Conservation (phyloP, 1,284 basidiomycete species). For the Cutaneotrichosporon cavernicola region DNA sequence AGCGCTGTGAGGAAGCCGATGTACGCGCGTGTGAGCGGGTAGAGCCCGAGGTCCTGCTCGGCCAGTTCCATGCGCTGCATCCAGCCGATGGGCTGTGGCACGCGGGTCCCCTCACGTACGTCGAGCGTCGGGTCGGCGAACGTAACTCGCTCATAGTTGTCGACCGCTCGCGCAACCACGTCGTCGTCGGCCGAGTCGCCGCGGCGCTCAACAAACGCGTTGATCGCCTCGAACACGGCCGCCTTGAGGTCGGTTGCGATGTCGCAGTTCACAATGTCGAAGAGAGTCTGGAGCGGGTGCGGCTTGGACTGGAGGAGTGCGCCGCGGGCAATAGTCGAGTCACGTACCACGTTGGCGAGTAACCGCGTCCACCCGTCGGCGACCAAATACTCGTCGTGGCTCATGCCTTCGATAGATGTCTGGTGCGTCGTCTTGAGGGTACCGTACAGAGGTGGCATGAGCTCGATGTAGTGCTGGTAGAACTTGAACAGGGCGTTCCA, state of each 20-base stretch:
- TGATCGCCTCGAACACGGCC: conserved; percentile 74
- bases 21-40: conserved; percentile 85
- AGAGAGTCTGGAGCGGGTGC: conserved; percentile 73
- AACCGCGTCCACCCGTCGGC: conserved; percentile 55
- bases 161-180: conserved; percentile 68
- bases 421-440: conserved; percentile 36
- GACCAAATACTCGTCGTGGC: conserved; percentile 36
- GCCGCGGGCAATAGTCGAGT: conserved; percentile 58
- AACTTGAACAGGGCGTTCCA: conserved; percentile 43
- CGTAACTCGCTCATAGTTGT: conserved; percentile 66
- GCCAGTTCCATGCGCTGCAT: conserved; percentile 64
- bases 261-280: conserved; percentile 73
- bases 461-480: conserved; percentile 44
- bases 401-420: conserved; percentile 34
- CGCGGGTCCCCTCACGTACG: conserved; percentile 32
- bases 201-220: conserved; percentile 78
- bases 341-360: conserved; percentile 72
- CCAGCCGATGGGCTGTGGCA: conserved; percentile 45
- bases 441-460: conserved; percentile 45
- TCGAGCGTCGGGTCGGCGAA: conserved; percentile 55
- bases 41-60: conserved; percentile 72
- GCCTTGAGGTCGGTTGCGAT: conserved; percentile 89
- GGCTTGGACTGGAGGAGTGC: conserved; percentile 67
- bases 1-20: conserved; percentile 77
- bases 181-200: conserved; percentile 65